phyloP scores from a whole-genome alignment of 352 stramenopile genomes.

The Phytophthora syringae region DNA sequence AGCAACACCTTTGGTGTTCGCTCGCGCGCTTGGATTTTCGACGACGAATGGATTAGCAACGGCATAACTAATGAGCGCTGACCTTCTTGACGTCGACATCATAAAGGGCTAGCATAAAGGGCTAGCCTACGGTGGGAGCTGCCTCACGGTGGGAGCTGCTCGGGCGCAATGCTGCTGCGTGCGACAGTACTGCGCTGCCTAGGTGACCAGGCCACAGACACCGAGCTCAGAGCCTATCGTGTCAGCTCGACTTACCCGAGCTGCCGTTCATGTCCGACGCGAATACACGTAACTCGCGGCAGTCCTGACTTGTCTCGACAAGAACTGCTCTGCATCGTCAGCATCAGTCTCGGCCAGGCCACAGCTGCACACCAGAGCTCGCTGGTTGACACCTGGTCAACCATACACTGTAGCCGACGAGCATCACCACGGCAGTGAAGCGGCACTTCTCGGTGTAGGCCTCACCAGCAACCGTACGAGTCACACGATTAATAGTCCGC shows the following conservation, averaged over 20 bases:
- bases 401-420: too few relatives aligned
- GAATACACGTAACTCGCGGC: constrained; percentile 1
- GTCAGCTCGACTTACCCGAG: not conserved
- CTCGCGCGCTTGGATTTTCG: constrained; percentile 24
- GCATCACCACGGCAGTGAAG: too few relatives aligned
- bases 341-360: not conserved
- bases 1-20: too few relatives aligned
- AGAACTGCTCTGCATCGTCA: not conserved
- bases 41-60: constrained; percentile 21
- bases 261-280: constrained; percentile 9
- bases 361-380: too few relatives aligned
- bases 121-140: too few relatives aligned
- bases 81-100: too few relatives aligned
- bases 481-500: too few relatives aligned
- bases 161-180: not conserved
- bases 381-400: too few relatives aligned
- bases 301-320: not conserved
- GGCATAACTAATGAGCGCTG: constrained; percentile 23
- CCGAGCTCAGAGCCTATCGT: constrained; percentile 3
- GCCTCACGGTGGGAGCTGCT: constrained; percentile 7
- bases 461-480: too few relatives aligned
- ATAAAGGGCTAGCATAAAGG: too few relatives aligned
- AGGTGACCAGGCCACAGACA: too few relatives aligned
- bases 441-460: too few relatives aligned
- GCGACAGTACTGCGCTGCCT: constrained; percentile 5